Base-by-base conservation (phyloP, 1,284 basidiomycete genomes). In the Cryptococcus sp. region DNA sequence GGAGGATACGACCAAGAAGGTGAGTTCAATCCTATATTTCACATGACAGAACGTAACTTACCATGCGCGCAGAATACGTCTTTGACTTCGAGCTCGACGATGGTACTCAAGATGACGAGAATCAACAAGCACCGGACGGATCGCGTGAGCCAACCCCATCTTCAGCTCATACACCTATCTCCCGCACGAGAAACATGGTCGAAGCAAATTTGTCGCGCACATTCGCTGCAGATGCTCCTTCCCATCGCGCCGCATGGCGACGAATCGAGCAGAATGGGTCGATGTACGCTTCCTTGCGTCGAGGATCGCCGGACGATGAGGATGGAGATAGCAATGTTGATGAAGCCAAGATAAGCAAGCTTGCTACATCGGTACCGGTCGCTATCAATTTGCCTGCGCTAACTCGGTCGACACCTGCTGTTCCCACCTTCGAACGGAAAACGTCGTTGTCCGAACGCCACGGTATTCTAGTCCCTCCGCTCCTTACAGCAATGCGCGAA, bases 21-120 rank as follows among this genome's bases (percentile, higher is more conserved):
- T 52, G 23, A 47, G 47, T 55, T 10, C 3, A 56, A 58, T 27
- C 67, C 52, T 39, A 11, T 19, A 16, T 8, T 15, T 20, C 11
- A 11, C 8, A 10, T 23, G 38, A 23, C 22, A n/a, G 25, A 16
- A 13, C 13, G n/a, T 38, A 13, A 35, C 39, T 58, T 17, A 54
- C 23, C 3, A 42, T 47, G 47, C 35, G 11, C 13, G 6, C 50
- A 76, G 77, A 75, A 39, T 68, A 73, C 52, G 75, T 79, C 17
- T 79, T 79, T 50, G 78, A 79, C 49, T 75, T 79, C 60, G 78
- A 79, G 40, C 58, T 72, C 19, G 75, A 77, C 30, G 70, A 71
- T 40, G 23, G 38, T 23, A 30, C 48, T 39, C 7, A 22, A 22
- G n/a, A n/a, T 41, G 25, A 10, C 42, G 39, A 45, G 46, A 35